Evolutionary conservation across 169 alveolate genomes (phyloP).

Genomic region (Cryptosporidium ubiquitum): DNA sequence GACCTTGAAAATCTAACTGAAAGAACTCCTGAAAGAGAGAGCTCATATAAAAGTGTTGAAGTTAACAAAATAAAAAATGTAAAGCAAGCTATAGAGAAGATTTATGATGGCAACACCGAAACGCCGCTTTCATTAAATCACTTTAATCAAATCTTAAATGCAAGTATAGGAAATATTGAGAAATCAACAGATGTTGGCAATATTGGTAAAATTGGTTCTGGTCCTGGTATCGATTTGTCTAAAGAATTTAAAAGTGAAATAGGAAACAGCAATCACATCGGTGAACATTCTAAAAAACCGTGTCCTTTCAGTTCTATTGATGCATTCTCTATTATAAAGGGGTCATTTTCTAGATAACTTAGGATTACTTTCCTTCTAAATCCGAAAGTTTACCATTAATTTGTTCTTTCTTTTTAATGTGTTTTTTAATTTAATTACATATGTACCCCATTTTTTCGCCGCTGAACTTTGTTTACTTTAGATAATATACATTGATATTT

Average conservation of each 20-base stretch:
- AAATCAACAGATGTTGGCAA: neutral
- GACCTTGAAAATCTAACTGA: neutral
- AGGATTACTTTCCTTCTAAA: neutral
- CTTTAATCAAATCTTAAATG: neutral
- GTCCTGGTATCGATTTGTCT: neutral
- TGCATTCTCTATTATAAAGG: conserved; percentile 61
- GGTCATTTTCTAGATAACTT: conserved; percentile 30
- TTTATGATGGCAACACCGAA: neutral
- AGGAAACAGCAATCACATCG: neutral
- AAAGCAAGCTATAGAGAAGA: conserved; percentile 33
- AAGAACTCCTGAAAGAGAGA: neutral
- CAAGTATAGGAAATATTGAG: conserved; percentile 3
- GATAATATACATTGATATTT: neutral
- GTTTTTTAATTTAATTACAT: neutral
- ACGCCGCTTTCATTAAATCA: neutral
- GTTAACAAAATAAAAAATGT: neutral
- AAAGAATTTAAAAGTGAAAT: neutral
- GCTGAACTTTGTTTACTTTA: neutral
- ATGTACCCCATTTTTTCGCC: neutral
- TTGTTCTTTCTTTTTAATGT: neutral
- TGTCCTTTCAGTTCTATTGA: conserved; percentile 72
- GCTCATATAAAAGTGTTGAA: neutral
- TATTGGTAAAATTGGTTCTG: neutral
- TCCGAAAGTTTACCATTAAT: neutral
- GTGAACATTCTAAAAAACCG: neutral